These are phyloP conservation scores for Straminergon stramineum DNA, from an alignment of 225 moss, liverwort and hornwort species.

Conservation along the genomic window DNA sequence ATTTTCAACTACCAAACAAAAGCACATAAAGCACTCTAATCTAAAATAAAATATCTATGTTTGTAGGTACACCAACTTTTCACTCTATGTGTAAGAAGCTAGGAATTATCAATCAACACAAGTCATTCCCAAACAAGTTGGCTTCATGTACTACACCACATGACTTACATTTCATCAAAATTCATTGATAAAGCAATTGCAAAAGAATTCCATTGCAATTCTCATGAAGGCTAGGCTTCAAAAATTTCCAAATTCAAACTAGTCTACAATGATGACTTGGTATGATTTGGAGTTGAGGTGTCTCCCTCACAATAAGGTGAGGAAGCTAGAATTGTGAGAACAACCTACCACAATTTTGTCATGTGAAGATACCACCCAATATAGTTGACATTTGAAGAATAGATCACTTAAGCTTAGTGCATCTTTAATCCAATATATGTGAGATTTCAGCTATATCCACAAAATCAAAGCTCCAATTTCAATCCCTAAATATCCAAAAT, in stretches of 20 bases:
- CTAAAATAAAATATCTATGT: background rate
- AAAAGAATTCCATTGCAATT: background rate
- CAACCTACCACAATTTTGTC: too few species aligned
- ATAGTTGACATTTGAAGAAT: too few species aligned
- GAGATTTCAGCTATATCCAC: too few species aligned
- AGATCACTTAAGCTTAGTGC: too few species aligned
- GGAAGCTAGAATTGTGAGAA: too few species aligned
- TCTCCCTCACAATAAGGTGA: background rate
- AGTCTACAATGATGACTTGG: background rate
- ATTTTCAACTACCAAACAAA: background rate
- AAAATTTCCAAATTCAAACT: background rate
- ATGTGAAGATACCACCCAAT: too few species aligned
- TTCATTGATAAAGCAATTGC: background rate
- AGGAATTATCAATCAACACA: background rate
- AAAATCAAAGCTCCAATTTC: too few species aligned
- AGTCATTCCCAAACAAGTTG: background rate
- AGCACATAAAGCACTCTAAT: too few species aligned
- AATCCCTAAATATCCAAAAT: too few species aligned
- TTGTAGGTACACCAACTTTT: background rate
- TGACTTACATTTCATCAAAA: background rate
- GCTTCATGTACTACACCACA: background rate
- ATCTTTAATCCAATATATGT: too few species aligned
- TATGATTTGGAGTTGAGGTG: too few species aligned
- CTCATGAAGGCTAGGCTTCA: too few species aligned
- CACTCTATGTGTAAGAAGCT: background rate